Base-by-base conservation (phyloP, 2,329 filamentous ascomycete genomes). In the Nemania sp. region DNA sequence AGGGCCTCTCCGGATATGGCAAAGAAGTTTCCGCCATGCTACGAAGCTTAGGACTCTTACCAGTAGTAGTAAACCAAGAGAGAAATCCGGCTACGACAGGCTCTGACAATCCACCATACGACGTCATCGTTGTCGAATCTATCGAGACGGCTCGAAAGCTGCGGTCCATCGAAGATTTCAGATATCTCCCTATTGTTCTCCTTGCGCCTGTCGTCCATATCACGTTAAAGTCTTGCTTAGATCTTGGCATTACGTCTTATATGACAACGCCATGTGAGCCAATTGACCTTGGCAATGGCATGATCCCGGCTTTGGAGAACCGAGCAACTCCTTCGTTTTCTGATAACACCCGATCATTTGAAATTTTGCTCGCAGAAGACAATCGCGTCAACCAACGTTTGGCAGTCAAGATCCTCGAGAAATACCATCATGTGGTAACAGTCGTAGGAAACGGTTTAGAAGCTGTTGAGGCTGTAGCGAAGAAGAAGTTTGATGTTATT, bases 181-280 rank as follows among this genome's bases (percentile, higher is more conserved):
- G 97, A 76, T 97, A 97, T 69, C 91, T 97, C 40, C 94, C 94
- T 2, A 92, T 99, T 61, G 93, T 99, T 37, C 83, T 97, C 57
- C 76, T 97, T 40, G 94, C 91, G 39, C 91, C 93, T 0, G 79
- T 91, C 30, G 91, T 97, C 11, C 90, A 92, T 57, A 91, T 97
- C 62, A 95, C 86, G 71, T 80, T 99, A 64, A 96, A 96, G 76
- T 94, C 91, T 3, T 94, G 93, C 54, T 77, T 97, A 55, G 94
- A 97, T 70, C 81, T 97, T 60, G 93, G 94, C 59, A 96, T 99
- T 63, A 95, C 92, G n/a, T 97, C 92, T 45, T 97, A 97, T 73
- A 97, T 97, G 91, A 97, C 94, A 2, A 96, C 91, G 14, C 94
- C 94, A 7, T 97, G 94, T 74, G 83, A 93, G 66, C 84, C 93